Evolutionary conservation across 2,329 filamentous ascomycete genomes (phyloP), one percentile per base, ranked within the genome.

Genomic region (Aspergillus arachidicola): DNA sequence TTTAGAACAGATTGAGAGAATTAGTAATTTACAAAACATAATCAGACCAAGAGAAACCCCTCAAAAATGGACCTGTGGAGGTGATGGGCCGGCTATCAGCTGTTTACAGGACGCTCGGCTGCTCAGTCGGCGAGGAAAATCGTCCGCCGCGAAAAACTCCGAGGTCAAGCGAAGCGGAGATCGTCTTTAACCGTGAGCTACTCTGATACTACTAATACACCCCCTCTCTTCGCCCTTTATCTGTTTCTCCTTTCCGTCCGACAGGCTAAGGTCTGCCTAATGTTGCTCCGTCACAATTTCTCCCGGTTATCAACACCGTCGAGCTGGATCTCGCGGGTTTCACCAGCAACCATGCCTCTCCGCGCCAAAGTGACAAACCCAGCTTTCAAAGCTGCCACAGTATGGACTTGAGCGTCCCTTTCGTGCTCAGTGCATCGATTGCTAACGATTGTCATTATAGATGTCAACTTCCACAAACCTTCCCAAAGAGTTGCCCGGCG

Each of bases 341-440:
- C 73, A 32, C 70, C 75, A 64, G 77, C 78, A 66, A 79, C 73
- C 62, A 97, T 97, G 92, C 92, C 93, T 77, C 85, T 96, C 68
- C 89, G 88, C 82, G 91, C 91, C 66, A 94, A 91, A 79, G 84
- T 93, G 68, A 80, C 84, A 74, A 85, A 86, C 76, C 83, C 88
- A 68, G 84, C 85, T 58, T 83, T 87, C 51, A 55, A 55, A 69
- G 81, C 77, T 67, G 80, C 80, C 62, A 79, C 79, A 71, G 80
- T 84, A 74, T 82, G 81, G 78, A 87, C 90, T 79, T 66, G 78
- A 23, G 7, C 36, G 23, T 28, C n/a, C 26, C 23, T 11, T n/a
- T 23, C 4, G 28, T 28, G 45, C 21, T 30, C 6, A 4, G n/a
- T 46, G n/a, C 2, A 21, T 46, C 16, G 10, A 41, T 16, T 12